Evolutionary conservation across 108 stramenopile species (phyloP), one percentile per base, ranked within the genome.

Genomic region (Hondaea fermentalgiana): DNA sequence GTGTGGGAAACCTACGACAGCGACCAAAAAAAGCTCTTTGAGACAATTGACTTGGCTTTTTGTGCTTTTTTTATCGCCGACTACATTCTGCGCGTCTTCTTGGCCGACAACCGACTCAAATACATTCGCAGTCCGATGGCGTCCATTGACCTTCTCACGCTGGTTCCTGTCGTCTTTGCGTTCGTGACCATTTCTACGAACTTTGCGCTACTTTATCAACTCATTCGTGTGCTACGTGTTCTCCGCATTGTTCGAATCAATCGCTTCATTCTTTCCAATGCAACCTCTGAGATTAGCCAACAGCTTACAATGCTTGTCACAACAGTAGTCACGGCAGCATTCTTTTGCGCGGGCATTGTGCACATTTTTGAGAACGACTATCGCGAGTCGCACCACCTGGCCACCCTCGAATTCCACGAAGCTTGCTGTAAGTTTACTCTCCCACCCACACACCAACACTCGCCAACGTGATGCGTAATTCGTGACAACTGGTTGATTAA

Each of bases 1-100:
- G 76, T 83, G 12, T 83, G 76, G 76, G 76, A 83, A 83, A 83
- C 76, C 19, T 83, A 83, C 51, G 76, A 83, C 76, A 16, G 12
- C 6, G 76, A 47, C n/a, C 12, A 53, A 25, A 83, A 83, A 53
- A 12, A 53, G 28, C 49, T 83, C 23, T 83, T 83, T 53, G 76
- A 83, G 76, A 83, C 51, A 12, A 83, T 83, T 23, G 76, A 83
- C 23, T 6, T 53, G 16, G 76, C 76, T 25, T 83, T 83, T 45
- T 83, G 49, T 12, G 76, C 49, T 2, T 83, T 83, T 23, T 83
- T 83, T 3, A 16, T 10, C n/a, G 19, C 25, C 14, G 76, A 83
- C 51, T 83, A 83, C 49, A 53, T 83, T 53, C 76, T 83, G 23
- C 76, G 76, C 19, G 45, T 47, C 0, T 83, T 53, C 51, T 16